Base-by-base conservation (phyloP, 208 protist species). In the Crithidia expoeki region DNA sequence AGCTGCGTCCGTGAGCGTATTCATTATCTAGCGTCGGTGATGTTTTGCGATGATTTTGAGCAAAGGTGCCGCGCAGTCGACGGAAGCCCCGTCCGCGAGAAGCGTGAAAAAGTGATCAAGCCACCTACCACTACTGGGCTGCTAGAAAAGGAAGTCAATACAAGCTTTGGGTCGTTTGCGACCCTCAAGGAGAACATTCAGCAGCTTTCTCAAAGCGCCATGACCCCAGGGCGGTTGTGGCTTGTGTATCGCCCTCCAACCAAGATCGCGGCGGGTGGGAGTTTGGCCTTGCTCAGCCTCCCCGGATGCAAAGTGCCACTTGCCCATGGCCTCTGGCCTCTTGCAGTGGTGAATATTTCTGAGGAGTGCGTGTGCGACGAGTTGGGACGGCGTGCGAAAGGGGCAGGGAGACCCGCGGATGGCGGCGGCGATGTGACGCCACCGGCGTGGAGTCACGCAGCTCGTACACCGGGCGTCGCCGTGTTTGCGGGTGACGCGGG, bases 241-340 rank as follows among this genome's bases (percentile, higher is more conserved):
- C 32, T 93, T 30, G 88, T 93, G 25, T 92, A 80, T 40, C 57
- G 72, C 36, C 66, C 58, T 47, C 27, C 76, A 25, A 27, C n/a
- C 14, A 56, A 34, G 19, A 68, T 55, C 1, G 62, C 42, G 4
- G 46, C 47, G n/a, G 38, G 89, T n/a, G 69, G 81, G 9, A 42
- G 81, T 4, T 33, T 93, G n/a, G 83, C 88, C 52, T n/a, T 92
- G n/a, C 23, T 77, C 9, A 68, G 34, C 57, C 81, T 61, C 46
- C 61, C 27, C 70, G 81, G 53, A 11, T 72, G 50, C 42, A 76
- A 65, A 33, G 70, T 86, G 4, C 91, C 91, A 11, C 76, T 94
- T 2, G 69, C 65, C 12, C 69, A 88, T 27, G 88, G 88, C 16
- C 52, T 94, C 32, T 96, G 91, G 91, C 91, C 91, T n/a, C 69